Evolutionary conservation across 768 basidiomycete genomes (phyloP).

Genomic region (Hirschioporus abietinus): DNA sequence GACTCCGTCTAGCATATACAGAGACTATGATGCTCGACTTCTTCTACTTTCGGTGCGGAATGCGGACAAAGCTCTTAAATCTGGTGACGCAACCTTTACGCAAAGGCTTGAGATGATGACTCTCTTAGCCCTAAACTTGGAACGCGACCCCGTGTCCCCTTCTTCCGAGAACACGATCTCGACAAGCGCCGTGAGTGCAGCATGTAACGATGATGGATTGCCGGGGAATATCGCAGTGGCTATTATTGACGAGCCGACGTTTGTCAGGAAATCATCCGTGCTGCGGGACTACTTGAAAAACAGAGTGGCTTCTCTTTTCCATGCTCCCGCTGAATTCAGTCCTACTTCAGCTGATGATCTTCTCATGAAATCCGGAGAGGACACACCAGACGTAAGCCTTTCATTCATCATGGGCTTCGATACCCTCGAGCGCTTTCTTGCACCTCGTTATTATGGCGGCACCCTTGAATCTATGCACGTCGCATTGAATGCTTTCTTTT

Average conservation of each 20-base stretch:
- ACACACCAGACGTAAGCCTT: not conserved
- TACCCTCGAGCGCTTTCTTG: constrained; percentile 77
- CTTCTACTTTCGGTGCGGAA: constrained; percentile 82
- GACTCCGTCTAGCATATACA: constrained; percentile 8
- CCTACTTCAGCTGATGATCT: not conserved
- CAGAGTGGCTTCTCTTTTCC: constrained; percentile 24
- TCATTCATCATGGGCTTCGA: constrained; percentile 75
- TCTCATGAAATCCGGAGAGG: not conserved
- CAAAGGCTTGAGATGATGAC: constrained; percentile 88
- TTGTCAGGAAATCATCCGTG: constrained; percentile 71
- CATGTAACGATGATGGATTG: not conserved
- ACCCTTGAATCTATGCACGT: constrained; percentile 46
- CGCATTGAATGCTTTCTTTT: constrained; percentile 56
- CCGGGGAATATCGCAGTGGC: constrained; percentile 63
- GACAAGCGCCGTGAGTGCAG: constrained; percentile 8
- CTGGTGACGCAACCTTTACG: constrained; percentile 65
- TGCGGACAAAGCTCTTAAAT: constrained; percentile 72
- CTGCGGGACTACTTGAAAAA: constrained; percentile 47
- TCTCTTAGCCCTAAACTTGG: constrained; percentile 51
- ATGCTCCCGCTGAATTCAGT: not conserved
- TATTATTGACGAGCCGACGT: constrained; percentile 82
- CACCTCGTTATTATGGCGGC: constrained; percentile 62
- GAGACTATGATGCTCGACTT: constrained; percentile 65
- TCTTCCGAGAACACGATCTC: not conserved
- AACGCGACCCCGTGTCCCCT: not conserved